Percentiles rank a stretch among this genome's conserved stretches.
Conservation (phyloP, 345 rosid species). For the Populus tremula region DNA sequence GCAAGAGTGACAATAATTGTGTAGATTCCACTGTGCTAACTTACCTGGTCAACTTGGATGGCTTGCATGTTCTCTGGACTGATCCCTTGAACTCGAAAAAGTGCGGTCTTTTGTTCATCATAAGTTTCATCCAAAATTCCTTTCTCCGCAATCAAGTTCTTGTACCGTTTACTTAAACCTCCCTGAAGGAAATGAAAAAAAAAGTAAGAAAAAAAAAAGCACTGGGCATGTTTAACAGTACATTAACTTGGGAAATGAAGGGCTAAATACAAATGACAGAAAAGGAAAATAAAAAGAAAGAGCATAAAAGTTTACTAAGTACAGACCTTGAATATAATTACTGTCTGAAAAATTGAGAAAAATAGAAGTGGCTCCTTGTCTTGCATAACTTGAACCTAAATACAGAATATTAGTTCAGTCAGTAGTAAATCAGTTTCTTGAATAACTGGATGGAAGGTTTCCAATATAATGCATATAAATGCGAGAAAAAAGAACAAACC, state of each 20-base stretch:
- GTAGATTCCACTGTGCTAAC: constrained; percentile 22
- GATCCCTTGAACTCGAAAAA: constrained; percentile 75
- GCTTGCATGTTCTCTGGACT: constrained; percentile 71
- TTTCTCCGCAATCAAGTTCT: constrained; percentile 43
- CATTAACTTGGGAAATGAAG: not conserved
- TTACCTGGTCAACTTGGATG: constrained; percentile 70
- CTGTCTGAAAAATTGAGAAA: constrained; percentile 50
- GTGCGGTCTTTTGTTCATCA: constrained; percentile 45
- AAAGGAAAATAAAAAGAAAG: not conserved
- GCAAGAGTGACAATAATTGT: not conserved
- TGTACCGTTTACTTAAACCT: constrained; percentile 57
- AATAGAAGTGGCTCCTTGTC: constrained; percentile 67
- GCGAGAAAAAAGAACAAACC: constrained; percentile 42
- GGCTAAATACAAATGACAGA: not conserved
- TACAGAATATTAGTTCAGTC: constrained; percentile 8
- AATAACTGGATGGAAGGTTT: not conserved
- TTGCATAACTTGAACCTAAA: constrained; percentile 66
- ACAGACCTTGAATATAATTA: constrained; percentile 60
- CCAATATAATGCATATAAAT: not conserved
- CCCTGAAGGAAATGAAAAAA: constrained; percentile 46
- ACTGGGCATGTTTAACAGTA: too few relatives aligned
- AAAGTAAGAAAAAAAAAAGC: not conserved
- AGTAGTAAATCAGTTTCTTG: not conserved
- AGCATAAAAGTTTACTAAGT: not conserved
- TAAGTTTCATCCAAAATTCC: constrained; percentile 45